A percentile compares a stretch with the other conserved stretches of the same genome.
These are phyloP conservation scores for Syncephalastrum sp. DNA, from an alignment of 371 early-diverging fungal genomes.

Conservation along the genomic window DNA sequence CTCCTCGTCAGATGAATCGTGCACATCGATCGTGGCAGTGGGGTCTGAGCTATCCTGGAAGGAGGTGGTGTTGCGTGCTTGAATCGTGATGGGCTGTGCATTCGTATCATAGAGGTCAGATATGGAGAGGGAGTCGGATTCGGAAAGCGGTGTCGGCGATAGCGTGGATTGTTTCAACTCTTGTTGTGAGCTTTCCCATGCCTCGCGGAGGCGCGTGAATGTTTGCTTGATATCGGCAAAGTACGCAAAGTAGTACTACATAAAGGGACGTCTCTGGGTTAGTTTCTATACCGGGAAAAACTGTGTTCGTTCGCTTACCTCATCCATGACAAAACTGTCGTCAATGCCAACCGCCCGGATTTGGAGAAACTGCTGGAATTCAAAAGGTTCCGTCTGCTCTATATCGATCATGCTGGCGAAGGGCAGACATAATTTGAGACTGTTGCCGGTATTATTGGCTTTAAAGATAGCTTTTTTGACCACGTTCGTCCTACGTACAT, in stretches of 20 bases:
- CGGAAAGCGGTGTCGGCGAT: no score
- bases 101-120: constrained; percentile 37
- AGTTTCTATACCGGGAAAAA: neutral
- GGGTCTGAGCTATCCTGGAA: constrained; percentile 10
- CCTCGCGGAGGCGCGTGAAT: constrained; percentile 25
- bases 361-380: constrained; percentile 60
- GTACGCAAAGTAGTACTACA: constrained; percentile 71
- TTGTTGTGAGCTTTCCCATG: constrained; percentile 28
- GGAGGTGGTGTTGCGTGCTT: constrained; percentile 3
- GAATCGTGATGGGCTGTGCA: constrained; percentile 29
- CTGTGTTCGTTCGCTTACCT: constrained; percentile 34
- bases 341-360: constrained; percentile 61
- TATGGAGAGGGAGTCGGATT: constrained; percentile 26
- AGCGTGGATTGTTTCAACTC: constrained; percentile 1
- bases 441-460: constrained; percentile 62
- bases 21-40: constrained; percentile 7
- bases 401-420: constrained; percentile 59
- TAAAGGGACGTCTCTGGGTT: neutral
- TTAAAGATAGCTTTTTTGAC: constrained; percentile 65
- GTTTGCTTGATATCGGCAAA: constrained; percentile 54
- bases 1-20: constrained; percentile 37
- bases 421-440: constrained; percentile 62
- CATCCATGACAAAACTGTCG: constrained; percentile 63
- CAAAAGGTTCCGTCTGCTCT: constrained; percentile 56
- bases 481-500: constrained; percentile 46